A percentile compares a stretch with the other conserved stretches of the same genome.
Evolutionary conservation across 495 filamentous ascomycete species (phyloP).

Genomic region (Aspergillus olivimuriae): DNA sequence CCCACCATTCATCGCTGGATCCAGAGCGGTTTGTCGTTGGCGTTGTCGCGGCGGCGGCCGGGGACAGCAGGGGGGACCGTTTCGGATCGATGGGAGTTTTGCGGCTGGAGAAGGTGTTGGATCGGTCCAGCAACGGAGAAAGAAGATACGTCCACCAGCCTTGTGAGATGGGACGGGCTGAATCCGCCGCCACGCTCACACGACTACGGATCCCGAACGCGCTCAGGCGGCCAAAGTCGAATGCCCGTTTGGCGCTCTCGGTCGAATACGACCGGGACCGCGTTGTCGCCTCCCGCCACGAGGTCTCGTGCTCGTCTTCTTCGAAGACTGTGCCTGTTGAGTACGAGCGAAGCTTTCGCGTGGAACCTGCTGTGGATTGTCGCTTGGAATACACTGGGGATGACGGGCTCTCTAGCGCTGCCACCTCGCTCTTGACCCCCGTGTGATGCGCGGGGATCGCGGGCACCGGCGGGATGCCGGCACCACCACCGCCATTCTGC

Average conservation of each 20-base stretch:
- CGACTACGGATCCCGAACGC: slow-evolving; percentile 3
- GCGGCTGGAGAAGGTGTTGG: slow-evolving; percentile 27
- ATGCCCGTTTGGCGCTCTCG: slow-evolving; percentile 17
- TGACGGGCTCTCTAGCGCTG: too few species aligned
- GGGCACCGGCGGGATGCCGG: slow-evolving; percentile 54
- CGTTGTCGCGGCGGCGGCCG: slow-evolving; percentile 22
- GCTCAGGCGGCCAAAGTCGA: slow-evolving; percentile 11
- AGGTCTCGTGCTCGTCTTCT: slow-evolving; percentile 36
- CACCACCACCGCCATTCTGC: slow-evolving; percentile 13
- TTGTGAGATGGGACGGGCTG: slow-evolving; percentile 53
- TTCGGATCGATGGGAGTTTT: slow-evolving; percentile 24
- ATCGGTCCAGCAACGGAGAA: slow-evolving; percentile 60
- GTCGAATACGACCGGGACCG: slow-evolving; percentile 11
- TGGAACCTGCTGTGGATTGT: slow-evolving; percentile 22
- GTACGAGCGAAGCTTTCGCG: slow-evolving; percentile 24
- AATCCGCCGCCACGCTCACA: slow-evolving; percentile 37
- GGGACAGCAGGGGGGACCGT: slow-evolving; percentile 26
- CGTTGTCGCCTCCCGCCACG: too few species aligned
- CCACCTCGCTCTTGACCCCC: slow-evolving; percentile 18
- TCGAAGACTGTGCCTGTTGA: slow-evolving; percentile 54
- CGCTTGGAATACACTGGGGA: slow-evolving; percentile 28
- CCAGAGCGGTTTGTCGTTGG: too few species aligned
- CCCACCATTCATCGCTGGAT: slow-evolving; percentile 30
- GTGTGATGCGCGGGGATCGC: slow-evolving; percentile 47
- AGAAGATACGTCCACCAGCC: slow-evolving; percentile 89